Base-by-base conservation (phyloP, 202 grass and related monocot species). In the Bolboschoenoplectus hybrid region DNA sequence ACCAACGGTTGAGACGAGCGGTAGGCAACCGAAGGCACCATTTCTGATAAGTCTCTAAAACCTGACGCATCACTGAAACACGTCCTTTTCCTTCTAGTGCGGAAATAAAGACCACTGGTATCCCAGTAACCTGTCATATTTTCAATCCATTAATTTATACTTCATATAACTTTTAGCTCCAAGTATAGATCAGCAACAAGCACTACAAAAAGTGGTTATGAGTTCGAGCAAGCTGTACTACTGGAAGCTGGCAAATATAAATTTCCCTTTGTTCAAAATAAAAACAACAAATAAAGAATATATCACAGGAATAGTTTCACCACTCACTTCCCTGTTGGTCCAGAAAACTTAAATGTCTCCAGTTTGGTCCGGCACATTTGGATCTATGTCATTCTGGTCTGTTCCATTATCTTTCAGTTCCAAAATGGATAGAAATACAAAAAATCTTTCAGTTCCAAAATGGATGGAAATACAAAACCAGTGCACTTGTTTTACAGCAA, bases 11-110 rank as follows among this genome's bases (percentile, higher is more conserved):
- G 20, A 98, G 87, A 5, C 91, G 78, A 56, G 93, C 92, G n/a
- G 96, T 98, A 80, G 91, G 87, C 74, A 98, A 89, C 84, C 96
- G 93, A 81, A 94, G 89, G 84, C 96, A 94, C 96, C 96, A 98
- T 68, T 91, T 95, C 85, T 90, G 84, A 69, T 94, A 98, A 45
- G 89, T 91, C 75, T 98, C 93, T 83, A 95, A 78, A 88, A 98
- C 91, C 86, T 95, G 87, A 57, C 0, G 89, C 96, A 98, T 95
- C 64, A 98, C 91, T 87, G 91, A 80, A 49, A 92, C 13, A 50
- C 93, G 81, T 14, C 93, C 91, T 82, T 70, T 92, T 64, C 96
- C 93, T 84, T 98, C 96, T 76, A 98, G 49, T 50, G 96, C 96
- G 32, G 96, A 98, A 90, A 95, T 85, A 86, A 98, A 98, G 38